Evolutionary conservation across 345 rosid genomes (phyloP), one percentile per base, ranked within the genome.

Genomic region (Euphorbia peplus): DNA sequence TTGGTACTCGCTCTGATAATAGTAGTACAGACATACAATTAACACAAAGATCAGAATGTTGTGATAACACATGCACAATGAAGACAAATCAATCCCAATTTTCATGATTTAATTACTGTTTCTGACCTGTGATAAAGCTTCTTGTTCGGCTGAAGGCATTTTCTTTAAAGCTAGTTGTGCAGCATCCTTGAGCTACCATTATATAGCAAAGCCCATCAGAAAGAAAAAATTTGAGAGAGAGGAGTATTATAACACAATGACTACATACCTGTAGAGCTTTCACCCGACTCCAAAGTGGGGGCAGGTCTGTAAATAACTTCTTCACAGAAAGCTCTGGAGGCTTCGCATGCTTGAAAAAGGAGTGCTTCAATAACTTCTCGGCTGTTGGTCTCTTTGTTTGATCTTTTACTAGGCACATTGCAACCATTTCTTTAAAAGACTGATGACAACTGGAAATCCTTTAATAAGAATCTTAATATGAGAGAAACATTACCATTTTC

Each of bases 351-450:
- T 90, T 92, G 84, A 95, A 95, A 81, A 91, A 90, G 0, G 97
- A 80, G 75, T 90, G 99, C 55, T 90, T 95, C 69, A 95, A 75
- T 77, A 95, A 70, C 72, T 92, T 95, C 71, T 95, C 99, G 41
- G 97, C 98, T 26, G 99, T 87, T 68, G 99, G 99, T 81, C 99
- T 85, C 86, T 87, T 90, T 41, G 96, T 76, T 83, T 89, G 99
- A 83, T 95, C 99, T 90, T 95, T 95, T 83, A 90, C 98, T 77
- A 95, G 84, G 85, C 99, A 92, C 98, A 95, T 92, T 57, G 99
- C 98, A 72, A 95, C 95, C 99, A 95, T 92, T 84, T 95, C 98
- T 95, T 95, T 95, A 83, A 95, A 95, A 79, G 96, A 87, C 98
- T 95, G 97, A 79, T 84, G 74, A 95, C 97, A 86, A 82, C 95